Percentiles rank a stretch among this genome's conserved stretches.
Conservation (phyloP, 768 basidiomycete species). For the Boletus sp. region DNA sequence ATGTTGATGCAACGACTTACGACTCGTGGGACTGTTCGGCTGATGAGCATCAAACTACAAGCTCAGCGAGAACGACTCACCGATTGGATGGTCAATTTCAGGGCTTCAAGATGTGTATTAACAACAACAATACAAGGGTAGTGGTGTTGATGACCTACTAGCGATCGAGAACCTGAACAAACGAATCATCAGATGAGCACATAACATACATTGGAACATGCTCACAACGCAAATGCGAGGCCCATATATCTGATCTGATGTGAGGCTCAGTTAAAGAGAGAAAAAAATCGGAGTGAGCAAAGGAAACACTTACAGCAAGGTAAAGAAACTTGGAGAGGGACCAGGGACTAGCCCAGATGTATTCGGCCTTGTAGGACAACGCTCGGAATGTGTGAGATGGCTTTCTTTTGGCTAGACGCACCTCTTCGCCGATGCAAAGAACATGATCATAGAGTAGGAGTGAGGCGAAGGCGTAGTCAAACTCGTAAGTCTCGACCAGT, state of each 20-base stretch:
- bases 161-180: background rate
- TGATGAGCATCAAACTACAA: background rate
- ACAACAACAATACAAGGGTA: background rate
- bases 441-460: conserved; percentile 7
- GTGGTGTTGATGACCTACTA: background rate
- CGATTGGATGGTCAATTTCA: background rate
- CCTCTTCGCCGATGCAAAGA: conserved; percentile 6
- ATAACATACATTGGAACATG: background rate
- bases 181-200: background rate
- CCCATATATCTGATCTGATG: conserved; percentile 7
- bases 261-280: background rate
- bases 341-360: conserved; percentile 5
- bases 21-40: background rate
- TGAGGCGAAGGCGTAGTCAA: background rate
- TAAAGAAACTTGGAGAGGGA: conserved; percentile 9
- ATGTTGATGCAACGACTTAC: background rate
- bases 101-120: background rate
- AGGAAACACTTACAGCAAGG: background rate
- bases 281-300: background rate
- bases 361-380: background rate
- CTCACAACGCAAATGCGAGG: conserved; percentile 4
- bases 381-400: background rate
- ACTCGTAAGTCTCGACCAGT: background rate
- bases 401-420: background rate
- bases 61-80: background rate